A percentile compares a stretch with the other conserved stretches of the same genome.
Conservation (phyloP, 371 early-diverging fungal genomes). For the Neoconidiobolus thromboides region DNA sequence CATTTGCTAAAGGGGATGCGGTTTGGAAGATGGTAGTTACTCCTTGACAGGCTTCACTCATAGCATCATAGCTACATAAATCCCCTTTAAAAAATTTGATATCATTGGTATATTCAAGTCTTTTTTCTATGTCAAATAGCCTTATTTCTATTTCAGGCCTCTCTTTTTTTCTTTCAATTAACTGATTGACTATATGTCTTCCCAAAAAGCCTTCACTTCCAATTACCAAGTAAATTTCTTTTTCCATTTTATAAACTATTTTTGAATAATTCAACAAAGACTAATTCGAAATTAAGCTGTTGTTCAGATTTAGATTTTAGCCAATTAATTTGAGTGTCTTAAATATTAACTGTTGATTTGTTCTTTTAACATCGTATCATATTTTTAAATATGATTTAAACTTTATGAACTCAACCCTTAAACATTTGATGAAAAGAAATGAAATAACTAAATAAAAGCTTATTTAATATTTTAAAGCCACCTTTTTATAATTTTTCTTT, state of each 20-base stretch:
- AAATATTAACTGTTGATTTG: too few relatives aligned
- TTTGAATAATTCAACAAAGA: too few relatives aligned
- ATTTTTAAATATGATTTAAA: too few relatives aligned
- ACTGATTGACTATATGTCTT: constrained; percentile 6
- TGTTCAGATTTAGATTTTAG: too few relatives aligned
- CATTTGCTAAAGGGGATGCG: constrained; percentile 71
- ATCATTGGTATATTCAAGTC: not conserved
- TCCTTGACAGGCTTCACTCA: constrained; percentile 5
- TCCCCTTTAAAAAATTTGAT: constrained; percentile 10
- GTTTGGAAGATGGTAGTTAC: constrained; percentile 43
- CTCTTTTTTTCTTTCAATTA: constrained; percentile 1
- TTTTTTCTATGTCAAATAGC: constrained; percentile 9
- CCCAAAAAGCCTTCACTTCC: constrained; percentile 14
- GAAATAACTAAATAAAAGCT: too few relatives aligned
- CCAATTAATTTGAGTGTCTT: too few relatives aligned
- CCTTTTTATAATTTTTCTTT: too few relatives aligned
- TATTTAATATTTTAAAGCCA: too few relatives aligned
- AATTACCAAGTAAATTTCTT: constrained; percentile 10
- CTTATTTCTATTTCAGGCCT: constrained; percentile 4
- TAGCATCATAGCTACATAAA: constrained; percentile 7
- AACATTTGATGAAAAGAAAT: too few relatives aligned
- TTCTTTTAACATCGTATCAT: too few relatives aligned
- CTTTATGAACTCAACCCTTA: too few relatives aligned
- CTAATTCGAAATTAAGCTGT: too few relatives aligned
- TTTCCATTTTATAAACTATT: not conserved